Conservation (phyloP, 441 rosid species). For the Erysimum pusillum region DNA sequence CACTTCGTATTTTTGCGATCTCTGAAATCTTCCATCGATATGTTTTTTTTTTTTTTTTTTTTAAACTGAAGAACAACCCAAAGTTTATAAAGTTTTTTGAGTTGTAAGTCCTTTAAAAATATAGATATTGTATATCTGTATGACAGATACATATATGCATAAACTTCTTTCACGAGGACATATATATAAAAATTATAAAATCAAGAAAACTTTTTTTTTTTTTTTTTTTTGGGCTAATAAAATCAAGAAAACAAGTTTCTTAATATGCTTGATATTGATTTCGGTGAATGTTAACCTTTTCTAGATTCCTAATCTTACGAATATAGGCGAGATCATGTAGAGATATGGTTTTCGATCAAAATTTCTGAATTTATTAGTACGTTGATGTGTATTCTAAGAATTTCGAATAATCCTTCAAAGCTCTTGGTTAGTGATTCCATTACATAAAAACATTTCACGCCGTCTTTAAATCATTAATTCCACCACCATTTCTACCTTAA, state of each 20-base stretch:
- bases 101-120: neutral
- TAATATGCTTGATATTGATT: slow-evolving; percentile 35
- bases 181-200: neutral
- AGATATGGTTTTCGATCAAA: slow-evolving; percentile 42
- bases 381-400: slow-evolving; percentile 31
- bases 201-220: slow-evolving; percentile 22
- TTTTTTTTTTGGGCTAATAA: no score
- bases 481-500: slow-evolving; percentile 17
- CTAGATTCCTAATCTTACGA: slow-evolving; percentile 29
- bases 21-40: neutral
- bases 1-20: neutral
- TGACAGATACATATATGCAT: neutral
- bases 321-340: slow-evolving; percentile 29
- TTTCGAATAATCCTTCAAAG: slow-evolving; percentile 24
- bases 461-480: neutral
- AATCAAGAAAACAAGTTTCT: no score
- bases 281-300: slow-evolving; percentile 28
- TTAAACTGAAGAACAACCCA: neutral
- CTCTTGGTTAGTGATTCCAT: slow-evolving; percentile 15
- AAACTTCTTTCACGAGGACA: neutral
- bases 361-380: slow-evolving; percentile 25
- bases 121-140: neutral
- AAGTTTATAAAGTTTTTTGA: neutral
- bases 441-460: neutral
- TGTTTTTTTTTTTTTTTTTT: neutral